Evolutionary conservation across 352 stramenopile species (phyloP).

Genomic region (Pythium volutum): DNA sequence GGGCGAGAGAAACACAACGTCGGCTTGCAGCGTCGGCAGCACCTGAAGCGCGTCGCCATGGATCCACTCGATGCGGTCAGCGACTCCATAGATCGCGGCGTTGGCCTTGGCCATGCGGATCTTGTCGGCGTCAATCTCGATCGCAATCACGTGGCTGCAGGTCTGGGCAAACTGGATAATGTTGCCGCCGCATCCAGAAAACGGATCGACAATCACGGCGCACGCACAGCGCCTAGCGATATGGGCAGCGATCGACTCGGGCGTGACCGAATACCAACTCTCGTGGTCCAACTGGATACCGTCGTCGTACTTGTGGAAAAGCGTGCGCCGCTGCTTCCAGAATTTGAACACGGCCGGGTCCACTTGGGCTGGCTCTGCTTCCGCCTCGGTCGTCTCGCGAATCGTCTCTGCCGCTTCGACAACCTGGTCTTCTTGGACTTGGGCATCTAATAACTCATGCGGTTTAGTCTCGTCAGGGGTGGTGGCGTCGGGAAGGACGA

Average conservation of each 20-base stretch:
- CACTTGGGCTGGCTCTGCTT: not conserved
- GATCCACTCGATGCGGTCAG: constrained; percentile 90
- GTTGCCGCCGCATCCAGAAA: constrained; percentile 92
- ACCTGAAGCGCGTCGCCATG: constrained; percentile 84
- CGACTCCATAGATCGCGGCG: constrained; percentile 88
- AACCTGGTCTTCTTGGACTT: not conserved
- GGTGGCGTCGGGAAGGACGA: constrained; percentile 6
- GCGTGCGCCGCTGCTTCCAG: constrained; percentile 82
- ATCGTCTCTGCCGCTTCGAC: not conserved
- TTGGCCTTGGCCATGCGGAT: constrained; percentile 91
- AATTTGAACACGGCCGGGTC: constrained; percentile 74
- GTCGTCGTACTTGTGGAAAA: constrained; percentile 91
- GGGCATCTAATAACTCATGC: not conserved
- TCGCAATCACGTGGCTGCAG: constrained; percentile 90
- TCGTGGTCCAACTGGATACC: constrained; percentile 91
- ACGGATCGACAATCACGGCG: constrained; percentile 89
- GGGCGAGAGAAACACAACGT: constrained; percentile 90
- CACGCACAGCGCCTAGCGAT: constrained; percentile 78
- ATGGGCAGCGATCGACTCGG: constrained; percentile 86
- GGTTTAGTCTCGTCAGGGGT: not conserved
- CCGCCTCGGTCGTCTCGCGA: not conserved
- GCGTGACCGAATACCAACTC: constrained; percentile 93
- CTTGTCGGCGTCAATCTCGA: constrained; percentile 89
- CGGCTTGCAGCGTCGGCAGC: constrained; percentile 65
- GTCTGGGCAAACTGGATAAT: constrained; percentile 90